A percentile compares a stretch with the other conserved stretches of the same genome.
phyloP scores from a whole-genome alignment of 2,329 filamentous ascomycete genomes.

The Gremmenia infestans region DNA sequence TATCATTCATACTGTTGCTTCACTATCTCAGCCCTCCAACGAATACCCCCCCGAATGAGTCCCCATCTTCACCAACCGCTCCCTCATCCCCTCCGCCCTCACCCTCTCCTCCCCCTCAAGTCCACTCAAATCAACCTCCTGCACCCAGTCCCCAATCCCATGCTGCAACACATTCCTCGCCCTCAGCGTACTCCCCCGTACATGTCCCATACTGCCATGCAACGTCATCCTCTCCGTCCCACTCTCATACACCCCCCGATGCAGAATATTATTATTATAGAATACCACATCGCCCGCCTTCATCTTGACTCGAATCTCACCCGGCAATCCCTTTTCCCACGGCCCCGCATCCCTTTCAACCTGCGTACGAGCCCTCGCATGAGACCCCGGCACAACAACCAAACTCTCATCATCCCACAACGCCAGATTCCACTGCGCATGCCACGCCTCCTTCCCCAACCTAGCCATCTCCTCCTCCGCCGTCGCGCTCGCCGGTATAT shows the following conservation, averaged over 20 bases:
- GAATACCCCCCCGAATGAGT: constrained; percentile 55
- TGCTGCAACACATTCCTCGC: constrained; percentile 73
- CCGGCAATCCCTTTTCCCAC: constrained; percentile 56
- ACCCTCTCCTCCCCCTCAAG: constrained; percentile 35
- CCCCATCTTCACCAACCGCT: constrained; percentile 57
- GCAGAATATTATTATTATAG: constrained; percentile 86
- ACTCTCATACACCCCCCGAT: constrained; percentile 61
- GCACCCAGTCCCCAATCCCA: constrained; percentile 64
- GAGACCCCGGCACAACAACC: constrained; percentile 73
- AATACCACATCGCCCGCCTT: constrained; percentile 76
- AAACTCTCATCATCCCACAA: constrained; percentile 70
- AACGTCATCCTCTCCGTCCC: constrained; percentile 61
- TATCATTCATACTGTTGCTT: not conserved
- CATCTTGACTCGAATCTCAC: constrained; percentile 61
- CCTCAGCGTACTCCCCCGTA: constrained; percentile 47
- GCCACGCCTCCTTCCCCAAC: constrained; percentile 57
- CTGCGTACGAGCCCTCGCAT: constrained; percentile 65
- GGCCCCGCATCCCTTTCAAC: constrained; percentile 63
- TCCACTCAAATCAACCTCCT: constrained; percentile 49
- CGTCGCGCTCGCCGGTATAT: constrained; percentile 63
- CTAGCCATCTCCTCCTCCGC: constrained; percentile 62
- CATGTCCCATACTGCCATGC: constrained; percentile 66
- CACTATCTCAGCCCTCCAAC: constrained; percentile 41
- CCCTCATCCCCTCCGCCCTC: constrained; percentile 60
- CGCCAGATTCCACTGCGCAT: constrained; percentile 85